A percentile compares a stretch with the other conserved stretches of the same genome.
Evolutionary conservation across 768 basidiomycete species (phyloP).

Genomic region (Phaeotremella skinneri): DNA sequence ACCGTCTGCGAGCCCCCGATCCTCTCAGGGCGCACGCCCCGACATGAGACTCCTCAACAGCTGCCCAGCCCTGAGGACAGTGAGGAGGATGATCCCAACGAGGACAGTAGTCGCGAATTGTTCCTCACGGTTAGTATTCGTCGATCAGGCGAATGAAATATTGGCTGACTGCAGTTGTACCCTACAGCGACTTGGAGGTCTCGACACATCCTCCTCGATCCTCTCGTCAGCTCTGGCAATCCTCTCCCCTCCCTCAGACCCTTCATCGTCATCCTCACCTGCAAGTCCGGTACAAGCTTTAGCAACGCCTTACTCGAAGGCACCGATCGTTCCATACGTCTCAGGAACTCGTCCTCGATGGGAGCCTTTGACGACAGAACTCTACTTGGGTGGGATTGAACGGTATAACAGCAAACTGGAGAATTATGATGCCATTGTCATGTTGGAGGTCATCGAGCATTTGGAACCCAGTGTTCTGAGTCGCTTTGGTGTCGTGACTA

Average conservation of each 20-base stretch:
- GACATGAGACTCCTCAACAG: slow-evolving; percentile 1
- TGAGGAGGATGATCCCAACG: slow-evolving; percentile 22
- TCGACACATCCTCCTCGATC: slow-evolving; percentile 44
- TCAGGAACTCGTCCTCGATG: slow-evolving; percentile 28
- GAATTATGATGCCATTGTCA: slow-evolving; percentile 49
- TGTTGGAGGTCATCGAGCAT: slow-evolving; percentile 52
- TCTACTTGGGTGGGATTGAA: slow-evolving; percentile 49
- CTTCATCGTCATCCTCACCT: slow-evolving; percentile 15
- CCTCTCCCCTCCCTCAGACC: slow-evolving; percentile 30
- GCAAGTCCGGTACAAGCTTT: not conserved
- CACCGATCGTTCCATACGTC: slow-evolving; percentile 2
- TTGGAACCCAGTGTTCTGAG: slow-evolving; percentile 44
- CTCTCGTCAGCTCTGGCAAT: slow-evolving; percentile 39
- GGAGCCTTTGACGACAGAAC: slow-evolving; percentile 40
- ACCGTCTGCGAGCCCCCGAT: slow-evolving; percentile 43
- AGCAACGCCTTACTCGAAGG: not conserved
- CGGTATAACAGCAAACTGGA: slow-evolving; percentile 48
- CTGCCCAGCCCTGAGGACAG: slow-evolving; percentile 23
- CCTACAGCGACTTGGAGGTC: slow-evolving; percentile 47
- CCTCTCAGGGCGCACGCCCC: slow-evolving; percentile 1
- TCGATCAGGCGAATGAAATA: too few relatives aligned
- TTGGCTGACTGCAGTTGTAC: too few relatives aligned
- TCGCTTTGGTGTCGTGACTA: slow-evolving; percentile 48
- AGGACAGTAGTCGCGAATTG: slow-evolving; percentile 26
- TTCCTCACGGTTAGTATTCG: slow-evolving; percentile 46